Conservation (phyloP, 2,329 filamentous ascomycete genomes). For the Penicillium sclerotiorum region DNA sequence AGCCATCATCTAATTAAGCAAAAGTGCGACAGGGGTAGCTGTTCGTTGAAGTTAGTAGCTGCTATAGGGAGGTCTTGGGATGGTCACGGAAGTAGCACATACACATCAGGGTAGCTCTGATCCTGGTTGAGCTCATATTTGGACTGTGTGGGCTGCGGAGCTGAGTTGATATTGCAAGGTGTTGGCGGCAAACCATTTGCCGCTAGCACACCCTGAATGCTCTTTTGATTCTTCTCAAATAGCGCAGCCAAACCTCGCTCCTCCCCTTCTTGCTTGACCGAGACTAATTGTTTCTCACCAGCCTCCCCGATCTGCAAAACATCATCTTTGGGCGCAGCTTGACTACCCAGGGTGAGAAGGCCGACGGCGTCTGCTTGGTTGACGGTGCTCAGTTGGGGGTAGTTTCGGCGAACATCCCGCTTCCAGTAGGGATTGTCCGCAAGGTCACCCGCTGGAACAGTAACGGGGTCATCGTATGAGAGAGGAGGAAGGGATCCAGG, state of each 20-base stretch:
- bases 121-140: conserved; percentile 68
- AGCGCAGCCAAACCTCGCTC: conserved; percentile 71
- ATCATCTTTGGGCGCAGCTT: conserved; percentile 77
- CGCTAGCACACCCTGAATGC: conserved; percentile 64
- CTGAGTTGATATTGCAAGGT: conserved; percentile 68
- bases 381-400: conserved; percentile 78
- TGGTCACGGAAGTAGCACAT: conserved; percentile 54
- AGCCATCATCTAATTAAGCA: conserved; percentile 33
- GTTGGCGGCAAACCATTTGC: conserved; percentile 82
- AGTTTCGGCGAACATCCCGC: conserved; percentile 80
- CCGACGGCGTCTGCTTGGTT: conserved; percentile 83
- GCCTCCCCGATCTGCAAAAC: conserved; percentile 71
- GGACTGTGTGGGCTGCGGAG: conserved; percentile 33
- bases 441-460: conserved; percentile 79
- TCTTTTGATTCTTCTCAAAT: conserved; percentile 67
- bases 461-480: conserved; percentile 79
- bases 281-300: conserved; percentile 73
- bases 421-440: conserved; percentile 97
- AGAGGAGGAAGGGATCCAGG: conserved; percentile 72
- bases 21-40: conserved; percentile 53
- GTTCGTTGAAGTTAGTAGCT: conserved; percentile 11
- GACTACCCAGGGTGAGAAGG: conserved; percentile 82
- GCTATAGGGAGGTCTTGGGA: not conserved
- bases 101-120: conserved; percentile 71
- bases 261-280: conserved; percentile 73